phyloP scores from a whole-genome alignment of 2,329 filamentous ascomycete genomes.

The Colletotrichum melonis region DNA sequence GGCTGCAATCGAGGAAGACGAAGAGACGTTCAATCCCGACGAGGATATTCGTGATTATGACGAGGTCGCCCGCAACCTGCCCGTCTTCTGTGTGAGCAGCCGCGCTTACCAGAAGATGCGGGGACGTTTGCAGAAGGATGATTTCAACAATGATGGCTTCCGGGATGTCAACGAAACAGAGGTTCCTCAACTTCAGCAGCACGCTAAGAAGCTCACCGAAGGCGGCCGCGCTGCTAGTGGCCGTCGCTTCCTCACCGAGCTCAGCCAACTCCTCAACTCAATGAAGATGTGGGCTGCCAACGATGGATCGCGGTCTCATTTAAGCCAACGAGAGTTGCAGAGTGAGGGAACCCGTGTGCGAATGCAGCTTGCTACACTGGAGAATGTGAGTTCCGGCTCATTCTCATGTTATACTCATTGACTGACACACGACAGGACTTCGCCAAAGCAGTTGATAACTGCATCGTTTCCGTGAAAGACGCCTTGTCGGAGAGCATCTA shows the following conservation, averaged over 20 bases:
- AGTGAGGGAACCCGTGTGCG: conserved; percentile 33
- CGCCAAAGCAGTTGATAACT: conserved; percentile 30
- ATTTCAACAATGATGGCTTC: conserved; percentile 62
- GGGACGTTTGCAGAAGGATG: conserved; percentile 65
- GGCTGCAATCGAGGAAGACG: conserved; percentile 26
- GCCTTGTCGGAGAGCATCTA: conserved; percentile 39
- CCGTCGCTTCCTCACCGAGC: conserved; percentile 39
- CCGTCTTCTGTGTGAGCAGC: conserved; percentile 74
- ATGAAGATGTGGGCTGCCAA: conserved; percentile 41
- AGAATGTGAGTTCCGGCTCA: conserved; percentile 9
- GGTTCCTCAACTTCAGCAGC: conserved; percentile 67
- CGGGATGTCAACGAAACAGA: conserved; percentile 64
- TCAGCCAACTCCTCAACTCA: conserved; percentile 40
- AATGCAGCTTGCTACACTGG: conserved; percentile 32
- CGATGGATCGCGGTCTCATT: conserved; percentile 34
- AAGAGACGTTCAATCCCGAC: conserved; percentile 24
- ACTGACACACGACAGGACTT: conserved; percentile 35
- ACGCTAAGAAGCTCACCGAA: conserved; percentile 44
- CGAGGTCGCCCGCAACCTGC: conserved; percentile 63
- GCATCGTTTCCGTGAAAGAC: conserved; percentile 33
- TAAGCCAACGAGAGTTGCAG: conserved; percentile 36
- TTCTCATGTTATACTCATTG: neutral
- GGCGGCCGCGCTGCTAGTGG: conserved; percentile 35
- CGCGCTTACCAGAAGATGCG: conserved; percentile 71
- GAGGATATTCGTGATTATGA: conserved; percentile 68